phyloP scores from a whole-genome alignment of 306 rosid genomes.

The Vachellia pachyceras region DNA sequence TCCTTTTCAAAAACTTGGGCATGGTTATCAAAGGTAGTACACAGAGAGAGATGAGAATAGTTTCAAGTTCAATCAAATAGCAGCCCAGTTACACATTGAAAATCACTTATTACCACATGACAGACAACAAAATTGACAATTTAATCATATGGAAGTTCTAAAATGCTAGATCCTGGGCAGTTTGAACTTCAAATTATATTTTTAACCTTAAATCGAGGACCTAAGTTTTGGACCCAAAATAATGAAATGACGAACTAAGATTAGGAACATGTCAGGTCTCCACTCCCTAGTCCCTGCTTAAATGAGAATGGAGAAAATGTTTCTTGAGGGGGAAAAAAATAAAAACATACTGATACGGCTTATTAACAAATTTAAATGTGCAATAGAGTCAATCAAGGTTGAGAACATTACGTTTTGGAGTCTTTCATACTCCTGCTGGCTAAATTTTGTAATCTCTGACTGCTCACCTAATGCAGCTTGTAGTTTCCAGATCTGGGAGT shows the following conservation, averaged over 20 bases:
- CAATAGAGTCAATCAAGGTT: conserved; percentile 11
- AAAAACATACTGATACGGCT: not conserved
- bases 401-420: conserved; percentile 61
- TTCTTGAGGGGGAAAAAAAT: not conserved
- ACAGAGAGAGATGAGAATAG: not conserved
- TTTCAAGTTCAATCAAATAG: not conserved
- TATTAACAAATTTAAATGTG: not conserved
- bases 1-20: not conserved
- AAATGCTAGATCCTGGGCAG: not conserved
- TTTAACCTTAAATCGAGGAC: not conserved
- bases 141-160: not conserved
- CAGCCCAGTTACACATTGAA: not conserved
- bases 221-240: not conserved
- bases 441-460: conserved; percentile 68
- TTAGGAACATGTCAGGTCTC: not conserved
- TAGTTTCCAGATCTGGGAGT: conserved; percentile 79
- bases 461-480: conserved; percentile 92
- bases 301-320: not conserved
- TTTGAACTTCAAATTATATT: not conserved
- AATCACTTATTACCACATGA: not conserved
- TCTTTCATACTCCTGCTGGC: conserved; percentile 67
- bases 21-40: not conserved
- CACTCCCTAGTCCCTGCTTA: not conserved
- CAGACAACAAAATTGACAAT: not conserved
- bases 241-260: not conserved